These are phyloP conservation scores for Sugiyamaella qingdaonensis DNA, from an alignment of 805 yeast species.

Conservation along the genomic window DNA sequence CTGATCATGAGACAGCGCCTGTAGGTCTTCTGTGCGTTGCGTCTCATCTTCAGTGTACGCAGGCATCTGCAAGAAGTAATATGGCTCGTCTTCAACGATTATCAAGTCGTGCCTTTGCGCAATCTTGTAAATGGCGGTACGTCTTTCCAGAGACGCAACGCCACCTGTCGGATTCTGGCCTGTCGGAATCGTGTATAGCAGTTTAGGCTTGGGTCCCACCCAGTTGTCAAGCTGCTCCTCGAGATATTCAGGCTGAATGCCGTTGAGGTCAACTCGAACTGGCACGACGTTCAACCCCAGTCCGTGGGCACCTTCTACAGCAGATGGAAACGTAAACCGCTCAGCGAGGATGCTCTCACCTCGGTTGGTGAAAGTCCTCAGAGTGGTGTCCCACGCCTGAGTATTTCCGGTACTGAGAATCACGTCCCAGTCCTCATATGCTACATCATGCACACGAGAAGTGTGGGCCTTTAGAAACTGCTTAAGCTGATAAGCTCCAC, in stretches of 20 bases:
- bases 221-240: slow-evolving; percentile 61
- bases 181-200: slow-evolving; percentile 85
- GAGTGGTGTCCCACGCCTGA: slow-evolving; percentile 78
- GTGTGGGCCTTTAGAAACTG: slow-evolving; percentile 69
- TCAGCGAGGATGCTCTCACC: slow-evolving; percentile 81
- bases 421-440: slow-evolving; percentile 67
- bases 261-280: slow-evolving; percentile 70
- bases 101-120: slow-evolving; percentile 83
- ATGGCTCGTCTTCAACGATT: slow-evolving; percentile 94
- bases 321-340: slow-evolving; percentile 76
- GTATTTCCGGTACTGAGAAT: slow-evolving; percentile 79
- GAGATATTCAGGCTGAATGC: slow-evolving; percentile 69
- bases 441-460: slow-evolving; percentile 39
- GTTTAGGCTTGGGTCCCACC: slow-evolving; percentile 69
- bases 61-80: slow-evolving; percentile 93
- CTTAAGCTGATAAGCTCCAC: slow-evolving; percentile 70
- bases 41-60: slow-evolving; percentile 48
- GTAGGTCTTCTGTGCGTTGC: slow-evolving; percentile 19
- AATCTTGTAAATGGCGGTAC: slow-evolving; percentile 66
- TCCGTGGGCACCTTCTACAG: slow-evolving; percentile 75
- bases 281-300: slow-evolving; percentile 66
- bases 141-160: slow-evolving; percentile 69
- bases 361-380: slow-evolving; percentile 68
- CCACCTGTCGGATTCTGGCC: slow-evolving; percentile 99
- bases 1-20: slow-evolving; percentile 48